A percentile compares a stretch with the other conserved stretches of the same genome.
These are phyloP conservation scores for Paradendryphiella salina DNA, from an alignment of 2,329 filamentous ascomycete genomes.

Conservation along the genomic window DNA sequence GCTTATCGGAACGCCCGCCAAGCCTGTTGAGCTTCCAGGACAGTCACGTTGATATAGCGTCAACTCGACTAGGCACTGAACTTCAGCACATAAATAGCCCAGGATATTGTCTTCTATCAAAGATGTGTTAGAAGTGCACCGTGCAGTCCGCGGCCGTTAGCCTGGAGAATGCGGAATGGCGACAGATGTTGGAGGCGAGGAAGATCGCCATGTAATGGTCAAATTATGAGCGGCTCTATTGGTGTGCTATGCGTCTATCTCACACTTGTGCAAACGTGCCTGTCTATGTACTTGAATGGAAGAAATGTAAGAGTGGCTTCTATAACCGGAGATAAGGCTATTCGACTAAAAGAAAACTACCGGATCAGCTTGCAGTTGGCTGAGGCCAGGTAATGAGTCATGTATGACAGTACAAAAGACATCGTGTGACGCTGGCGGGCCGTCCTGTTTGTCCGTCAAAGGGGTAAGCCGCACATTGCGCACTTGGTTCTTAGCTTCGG, in stretches of 20 bases:
- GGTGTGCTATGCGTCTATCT: constrained; percentile 1
- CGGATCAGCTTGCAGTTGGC: constrained; percentile 44
- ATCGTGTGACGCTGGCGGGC: constrained; percentile 42
- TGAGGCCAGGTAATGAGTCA: constrained; percentile 44
- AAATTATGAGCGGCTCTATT: neutral
- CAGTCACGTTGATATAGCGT: neutral
- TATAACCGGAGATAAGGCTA: neutral
- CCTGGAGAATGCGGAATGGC: neutral
- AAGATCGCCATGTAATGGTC: constrained; percentile 1
- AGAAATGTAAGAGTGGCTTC: neutral
- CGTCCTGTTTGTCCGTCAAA: constrained; percentile 43
- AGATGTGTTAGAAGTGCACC: neutral
- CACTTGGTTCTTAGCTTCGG: constrained; percentile 45
- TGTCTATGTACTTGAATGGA: constrained; percentile 12
- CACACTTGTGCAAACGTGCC: constrained; percentile 3
- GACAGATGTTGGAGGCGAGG: neutral
- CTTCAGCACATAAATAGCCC: no score
- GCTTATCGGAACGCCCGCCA: constrained; percentile 10
- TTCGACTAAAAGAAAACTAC: constrained; percentile 41
- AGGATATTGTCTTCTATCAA: neutral
- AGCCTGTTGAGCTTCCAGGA: constrained; percentile 16
- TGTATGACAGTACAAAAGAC: constrained; percentile 47
- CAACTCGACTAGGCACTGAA: no score
- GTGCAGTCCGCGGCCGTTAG: neutral
- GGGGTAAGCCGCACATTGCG: constrained; percentile 44